phyloP scores from a whole-genome alignment of 805 yeast species.

The Cephaloascus albidus region DNA sequence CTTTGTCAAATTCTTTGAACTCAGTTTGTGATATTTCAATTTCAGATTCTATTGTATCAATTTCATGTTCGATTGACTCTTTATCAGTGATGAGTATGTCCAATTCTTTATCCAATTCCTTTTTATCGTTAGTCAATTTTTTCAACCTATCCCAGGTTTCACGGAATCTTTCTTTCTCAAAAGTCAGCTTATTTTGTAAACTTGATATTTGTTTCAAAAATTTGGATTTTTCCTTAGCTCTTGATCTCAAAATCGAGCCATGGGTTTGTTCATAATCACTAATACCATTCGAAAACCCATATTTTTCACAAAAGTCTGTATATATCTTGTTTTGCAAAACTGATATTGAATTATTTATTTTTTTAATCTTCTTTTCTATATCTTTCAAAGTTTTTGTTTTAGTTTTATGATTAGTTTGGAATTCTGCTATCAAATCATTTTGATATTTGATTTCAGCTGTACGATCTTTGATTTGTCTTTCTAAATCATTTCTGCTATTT shows the following conservation, averaged over 20 bases:
- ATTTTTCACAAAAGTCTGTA: constrained; percentile 40
- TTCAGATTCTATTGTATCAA: constrained; percentile 30
- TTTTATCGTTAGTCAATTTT: constrained; percentile 29
- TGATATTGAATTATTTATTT: neutral
- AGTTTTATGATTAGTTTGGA: constrained; percentile 9
- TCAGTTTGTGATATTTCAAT: constrained; percentile 26
- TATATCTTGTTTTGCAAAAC: constrained; percentile 37
- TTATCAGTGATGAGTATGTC: constrained; percentile 21
- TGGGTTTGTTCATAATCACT: constrained; percentile 64
- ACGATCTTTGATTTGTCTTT: constrained; percentile 35
- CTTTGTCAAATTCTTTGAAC: constrained; percentile 18
- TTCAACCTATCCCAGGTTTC: constrained; percentile 40
- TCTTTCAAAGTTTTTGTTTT: constrained; percentile 8
- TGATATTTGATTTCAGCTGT: constrained; percentile 45
- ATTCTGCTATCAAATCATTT: constrained; percentile 11
- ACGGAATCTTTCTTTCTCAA: constrained; percentile 51
- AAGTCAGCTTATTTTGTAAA: constrained; percentile 49
- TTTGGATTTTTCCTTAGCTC: constrained; percentile 53
- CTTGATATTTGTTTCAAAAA: constrained; percentile 52
- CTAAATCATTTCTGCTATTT: constrained; percentile 31
- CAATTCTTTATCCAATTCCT: constrained; percentile 23
- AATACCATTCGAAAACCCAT: constrained; percentile 42
- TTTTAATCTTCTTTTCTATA: constrained; percentile 6
- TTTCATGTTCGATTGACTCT: constrained; percentile 15
- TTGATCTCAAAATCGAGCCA: constrained; percentile 46